These are phyloP conservation scores for Helicostylum pulchrum DNA, from an alignment of 192 early-diverging fungal genomes.

Conservation along the genomic window DNA sequence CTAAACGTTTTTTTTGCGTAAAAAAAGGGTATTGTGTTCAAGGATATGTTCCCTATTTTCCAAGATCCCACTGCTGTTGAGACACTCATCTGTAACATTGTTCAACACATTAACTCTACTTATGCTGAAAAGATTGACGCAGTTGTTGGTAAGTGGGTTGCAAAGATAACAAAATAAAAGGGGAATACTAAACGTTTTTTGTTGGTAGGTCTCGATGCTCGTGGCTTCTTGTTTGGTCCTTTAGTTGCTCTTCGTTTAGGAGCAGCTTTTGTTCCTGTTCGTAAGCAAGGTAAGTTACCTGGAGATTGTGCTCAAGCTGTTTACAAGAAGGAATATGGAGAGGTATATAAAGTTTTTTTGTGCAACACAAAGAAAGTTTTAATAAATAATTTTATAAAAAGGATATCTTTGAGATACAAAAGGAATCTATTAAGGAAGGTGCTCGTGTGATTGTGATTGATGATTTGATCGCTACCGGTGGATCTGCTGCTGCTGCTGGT, in stretches of 20 bases:
- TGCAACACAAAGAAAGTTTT: neutral
- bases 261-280: conserved; percentile 89
- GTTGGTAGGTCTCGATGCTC: conserved; percentile 80
- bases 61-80: conserved; percentile 91
- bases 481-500: conserved; percentile 40
- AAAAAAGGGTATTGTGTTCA: conserved; percentile 95
- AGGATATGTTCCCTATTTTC: conserved; percentile 97
- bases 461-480: conserved; percentile 89
- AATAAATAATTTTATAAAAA: neutral
- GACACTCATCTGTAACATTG: conserved; percentile 83
- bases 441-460: conserved; percentile 92
- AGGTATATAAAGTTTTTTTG: conserved; percentile 29
- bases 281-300: conserved; percentile 96
- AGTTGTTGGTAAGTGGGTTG: conserved; percentile 69
- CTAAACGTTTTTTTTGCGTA: neutral
- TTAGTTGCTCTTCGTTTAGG: conserved; percentile 84
- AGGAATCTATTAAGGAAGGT: conserved; percentile 69
- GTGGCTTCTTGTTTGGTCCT: conserved; percentile 96
- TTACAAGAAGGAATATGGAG: conserved; percentile 96
- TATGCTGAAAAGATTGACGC: conserved; percentile 73
- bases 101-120: conserved; percentile 70
- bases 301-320: conserved; percentile 64
- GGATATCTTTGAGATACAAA: conserved; percentile 94
- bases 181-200: neutral
- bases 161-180: neutral